Conservation (phyloP, 2,329 filamentous ascomycete genomes). For the Pseudonectria foliicola region DNA sequence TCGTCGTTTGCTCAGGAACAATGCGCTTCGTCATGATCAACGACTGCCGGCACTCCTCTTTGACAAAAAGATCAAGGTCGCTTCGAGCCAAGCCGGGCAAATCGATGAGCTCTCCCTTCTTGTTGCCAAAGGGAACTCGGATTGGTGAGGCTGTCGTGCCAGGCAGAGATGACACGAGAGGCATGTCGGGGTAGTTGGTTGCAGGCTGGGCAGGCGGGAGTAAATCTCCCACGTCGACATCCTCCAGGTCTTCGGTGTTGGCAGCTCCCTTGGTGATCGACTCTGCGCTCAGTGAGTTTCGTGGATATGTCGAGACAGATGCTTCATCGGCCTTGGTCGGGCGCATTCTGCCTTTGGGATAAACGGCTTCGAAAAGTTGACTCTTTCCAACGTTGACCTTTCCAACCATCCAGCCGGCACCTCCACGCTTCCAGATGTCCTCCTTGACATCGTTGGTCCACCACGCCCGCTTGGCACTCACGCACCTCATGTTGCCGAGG, state of each 20-base stretch:
- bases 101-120: conserved; percentile 86
- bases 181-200: conserved; percentile 73
- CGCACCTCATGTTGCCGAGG: conserved; percentile 79
- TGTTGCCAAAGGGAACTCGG: conserved; percentile 78
- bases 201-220: conserved; percentile 71
- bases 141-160: conserved; percentile 96
- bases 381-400: conserved; percentile 98
- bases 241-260: conserved; percentile 8
- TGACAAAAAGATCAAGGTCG: conserved; percentile 63
- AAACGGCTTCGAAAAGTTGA: conserved; percentile 78
- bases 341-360: conserved; percentile 64
- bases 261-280: conserved; percentile 21
- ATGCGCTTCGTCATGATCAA: conserved; percentile 75
- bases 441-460: conserved; percentile 85
- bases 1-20: conserved; percentile 61
- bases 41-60: conserved; percentile 54
- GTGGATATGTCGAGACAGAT: conserved; percentile 12
- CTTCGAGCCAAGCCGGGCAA: conserved; percentile 77
- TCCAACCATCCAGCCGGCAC: conserved; percentile 93
- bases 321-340: conserved; percentile 9
- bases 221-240: conserved; percentile 44
- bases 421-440: conserved; percentile 75
- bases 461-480: conserved; percentile 82
- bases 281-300: conserved; percentile 7
- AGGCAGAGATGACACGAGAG: conserved; percentile 75